phyloP scores from a whole-genome alignment of 2,329 filamentous ascomycete genomes.

The Alternaria infectoria region DNA sequence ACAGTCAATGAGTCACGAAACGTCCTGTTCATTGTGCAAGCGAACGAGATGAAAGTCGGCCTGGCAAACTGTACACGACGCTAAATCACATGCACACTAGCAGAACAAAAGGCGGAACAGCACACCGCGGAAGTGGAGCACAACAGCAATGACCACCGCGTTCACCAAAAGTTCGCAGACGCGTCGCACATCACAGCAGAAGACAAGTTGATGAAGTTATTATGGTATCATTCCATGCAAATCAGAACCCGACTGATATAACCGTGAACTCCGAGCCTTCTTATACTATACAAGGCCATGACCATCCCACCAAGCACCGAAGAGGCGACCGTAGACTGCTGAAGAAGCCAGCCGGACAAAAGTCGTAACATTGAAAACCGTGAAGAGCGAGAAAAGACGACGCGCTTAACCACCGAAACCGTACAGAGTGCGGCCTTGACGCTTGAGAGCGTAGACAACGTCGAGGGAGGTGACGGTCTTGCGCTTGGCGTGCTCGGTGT shows the following conservation, averaged over 20 bases:
- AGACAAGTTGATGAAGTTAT: conserved; percentile 15
- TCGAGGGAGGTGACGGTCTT: conserved; percentile 77
- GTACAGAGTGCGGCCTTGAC: conserved; percentile 76
- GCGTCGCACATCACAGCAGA: conserved; percentile 12
- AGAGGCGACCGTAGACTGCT: conserved; percentile 62
- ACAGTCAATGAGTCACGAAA: neutral
- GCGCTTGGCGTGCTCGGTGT: conserved; percentile 81
- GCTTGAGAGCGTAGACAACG: conserved; percentile 68
- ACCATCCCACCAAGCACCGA: conserved; percentile 56
- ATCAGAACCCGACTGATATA: conserved; percentile 36
- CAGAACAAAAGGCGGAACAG: neutral
- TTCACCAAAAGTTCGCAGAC: neutral
- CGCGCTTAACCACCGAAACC: conserved; percentile 81
- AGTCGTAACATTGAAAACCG: conserved; percentile 47
- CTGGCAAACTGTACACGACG: neutral
- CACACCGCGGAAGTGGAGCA: neutral
- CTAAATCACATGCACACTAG: neutral
- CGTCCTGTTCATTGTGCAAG: neutral
- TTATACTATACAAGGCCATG: conserved; percentile 41
- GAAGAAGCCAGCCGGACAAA: conserved; percentile 28
- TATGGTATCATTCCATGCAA: conserved; percentile 46
- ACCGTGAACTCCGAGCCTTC: conserved; percentile 44
- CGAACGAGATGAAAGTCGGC: neutral
- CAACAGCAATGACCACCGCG: neutral
- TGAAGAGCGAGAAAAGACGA: conserved; percentile 25